Conservation (phyloP, 208 protist species). For the Vickermania ingenoplastis region DNA sequence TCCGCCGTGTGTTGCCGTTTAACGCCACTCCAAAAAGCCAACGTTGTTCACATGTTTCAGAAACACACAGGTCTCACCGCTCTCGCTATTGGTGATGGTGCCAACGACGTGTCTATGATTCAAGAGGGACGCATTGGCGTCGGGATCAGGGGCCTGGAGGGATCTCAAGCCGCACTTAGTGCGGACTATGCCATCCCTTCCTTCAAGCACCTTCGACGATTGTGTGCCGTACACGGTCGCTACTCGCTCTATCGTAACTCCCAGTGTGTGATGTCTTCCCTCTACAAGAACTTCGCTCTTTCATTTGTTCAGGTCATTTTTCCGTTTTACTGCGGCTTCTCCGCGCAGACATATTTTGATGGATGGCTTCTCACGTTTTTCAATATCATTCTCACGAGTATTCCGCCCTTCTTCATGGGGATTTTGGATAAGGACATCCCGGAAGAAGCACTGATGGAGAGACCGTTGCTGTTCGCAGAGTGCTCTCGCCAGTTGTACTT, state of each 20-base stretch:
- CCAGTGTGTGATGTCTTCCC: constrained; percentile 91
- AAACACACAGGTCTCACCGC: constrained; percentile 74
- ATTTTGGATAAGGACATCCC: constrained; percentile 91
- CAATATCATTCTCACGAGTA: constrained; percentile 82
- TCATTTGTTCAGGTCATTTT: constrained; percentile 88
- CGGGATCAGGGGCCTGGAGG: constrained; percentile 95
- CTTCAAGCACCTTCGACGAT: constrained; percentile 88
- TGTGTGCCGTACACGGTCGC: constrained; percentile 93
- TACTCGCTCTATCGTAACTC: constrained; percentile 92
- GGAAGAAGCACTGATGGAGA: constrained; percentile 44
- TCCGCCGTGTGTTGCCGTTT: constrained; percentile 86
- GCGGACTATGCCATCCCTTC: constrained; percentile 93
- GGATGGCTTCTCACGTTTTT: constrained; percentile 85
- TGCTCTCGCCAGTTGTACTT: constrained; percentile 73
- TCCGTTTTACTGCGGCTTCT: constrained; percentile 81
- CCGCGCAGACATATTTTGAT: constrained; percentile 83
- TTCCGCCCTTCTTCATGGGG: constrained; percentile 84
- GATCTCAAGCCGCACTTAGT: constrained; percentile 89
- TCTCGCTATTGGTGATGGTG: constrained; percentile 97
- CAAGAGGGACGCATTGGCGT: constrained; percentile 92
- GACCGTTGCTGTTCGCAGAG: constrained; percentile 65
- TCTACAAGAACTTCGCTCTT: constrained; percentile 97
- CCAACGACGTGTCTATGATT: constrained; percentile 98
- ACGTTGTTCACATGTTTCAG: constrained; percentile 88
- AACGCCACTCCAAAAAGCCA: constrained; percentile 85